Base-by-base conservation (phyloP, 2,329 filamentous ascomycete genomes). In the Ophiostoma ips region DNA sequence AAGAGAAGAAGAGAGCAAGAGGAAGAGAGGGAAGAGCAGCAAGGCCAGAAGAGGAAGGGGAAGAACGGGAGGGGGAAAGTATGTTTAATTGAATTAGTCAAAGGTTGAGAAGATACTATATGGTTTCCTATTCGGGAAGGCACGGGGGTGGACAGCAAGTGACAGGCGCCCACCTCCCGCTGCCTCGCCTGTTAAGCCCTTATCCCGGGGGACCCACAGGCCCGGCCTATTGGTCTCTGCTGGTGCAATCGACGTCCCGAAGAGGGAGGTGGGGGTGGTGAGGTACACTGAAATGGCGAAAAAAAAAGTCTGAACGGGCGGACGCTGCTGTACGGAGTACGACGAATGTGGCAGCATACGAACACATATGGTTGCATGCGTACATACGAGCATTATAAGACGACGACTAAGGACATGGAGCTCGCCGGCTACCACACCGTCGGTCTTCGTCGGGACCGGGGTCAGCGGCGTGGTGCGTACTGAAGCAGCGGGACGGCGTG, bases 191-290 rank as follows among this genome's bases (percentile, higher is more conserved):
- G 37, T 19, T 40, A 36, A 9, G 36, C 36, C 18, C 36, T 28
- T 41, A n/a, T 41, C 38, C 38, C 38, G 13, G 11, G 10, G 28
- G 43, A 16, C 43, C 30, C 43, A 46, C 43, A 34, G 41, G 12
- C 16, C 12, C 15, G 37, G 24, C 10, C 37, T 41, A 28, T 28
- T 28, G 40, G 40, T 30, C 40, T 44, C 7, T 16, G n/a, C 15
- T 46, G 12, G 3, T 13, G 16, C 18, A 34, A 21, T n/a, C 31
- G 24, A 16, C 46, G 40, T 48, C 46, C 46, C 33, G 46, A 50
- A 50, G 16, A 40, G 36, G 43, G 44, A 47, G 44, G 44, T 47
- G 49, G 43, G 49, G n/a, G n/a, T n/a, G n/a, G 49, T 30, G 24
- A 16, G 15, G 15, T 28, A 10, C n/a, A n/a, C n/a, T 34, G 33